Base-by-base conservation (phyloP, 2,329 filamentous ascomycete species). In the Alternaria ethzedia region DNA sequence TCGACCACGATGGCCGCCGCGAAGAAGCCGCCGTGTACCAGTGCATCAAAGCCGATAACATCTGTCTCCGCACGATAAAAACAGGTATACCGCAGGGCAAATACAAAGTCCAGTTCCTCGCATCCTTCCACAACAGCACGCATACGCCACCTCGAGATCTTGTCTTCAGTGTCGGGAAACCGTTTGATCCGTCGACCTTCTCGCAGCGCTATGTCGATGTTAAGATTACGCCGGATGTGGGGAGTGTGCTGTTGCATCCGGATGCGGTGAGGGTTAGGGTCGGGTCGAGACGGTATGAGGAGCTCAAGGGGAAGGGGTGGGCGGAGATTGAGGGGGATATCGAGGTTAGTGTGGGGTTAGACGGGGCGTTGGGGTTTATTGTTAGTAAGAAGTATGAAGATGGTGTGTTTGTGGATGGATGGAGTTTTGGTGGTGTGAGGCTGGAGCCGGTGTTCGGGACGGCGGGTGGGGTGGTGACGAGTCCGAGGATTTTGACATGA, bases 401-500 rank as follows among this genome's bases (percentile, higher is more conserved):
- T 62, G 77, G 70, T 4, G 67, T 70, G 9, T 62, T 58, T 32
- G 67, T 79, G 2, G 76, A 76, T 64, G 79, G 79, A 0, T 81
- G 78, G 78, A 79, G 72, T 56, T 81, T 81, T 70, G 79, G 79
- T 0, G 79, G 79, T 1, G 76, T 81, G 36, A 70, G 76, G 49
- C 43, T 81, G 59, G 72, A 80, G 65, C 79, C 79, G 2, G 68
- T 79, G 7, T 79, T 79, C 66, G 72, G 66, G 11, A 30, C 20
- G n/a, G 49, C 28, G 44, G 12, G 15, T 25, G 65, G 21, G 36
- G n/a, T 25, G 30, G 41, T 60, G n/a, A 64, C 46, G 3, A 67
- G 61, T 57, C 66, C 63, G 25, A 56, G 59, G 65, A 41, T 57
- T 4, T 20, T 51, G 56, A 57, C 47, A 10, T 64, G 43, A 28